Evolutionary conservation across 441 rosid species (phyloP), one percentile per base, ranked within the genome.

Genomic region (Cnidoscolus chayamansa): DNA sequence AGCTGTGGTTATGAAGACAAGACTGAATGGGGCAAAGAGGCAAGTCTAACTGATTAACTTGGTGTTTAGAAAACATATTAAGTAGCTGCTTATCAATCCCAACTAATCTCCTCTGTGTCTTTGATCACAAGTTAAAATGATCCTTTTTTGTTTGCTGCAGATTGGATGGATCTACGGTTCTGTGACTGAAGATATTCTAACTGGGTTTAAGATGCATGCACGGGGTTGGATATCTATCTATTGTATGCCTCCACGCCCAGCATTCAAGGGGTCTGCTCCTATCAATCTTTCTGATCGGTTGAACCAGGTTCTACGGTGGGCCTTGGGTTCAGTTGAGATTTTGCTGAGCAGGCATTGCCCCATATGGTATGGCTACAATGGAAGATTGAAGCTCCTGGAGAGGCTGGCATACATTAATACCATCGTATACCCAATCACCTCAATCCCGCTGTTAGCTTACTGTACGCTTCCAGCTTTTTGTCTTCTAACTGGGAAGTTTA

Each of bases 1-100:
- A 94, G 98, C 78, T 94, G 97, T 79, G 98, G 98, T 76, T 94
- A 94, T 4, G 98, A 94, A 81, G 98, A 92, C 86, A 94, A 94
- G 87, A 86, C 94, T 57, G 98, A 94, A 75, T 94, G 98, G 98
- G 98, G 98, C 67, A 94, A 94, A 83, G 98, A 94, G 98, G 98
- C 89, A n/a, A 58, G 76, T 74, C 61, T 35, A 15, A 63, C 40
- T 35, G 40, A 35, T 35, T 2, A 2, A 35, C 37, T 8, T 68
- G 68, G 54, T 70, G 70, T 68, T 63, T 63, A 1, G 61, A 13
- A 32, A 59, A 65, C 51, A 50, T 74, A 45, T 2, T 32, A 56
- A 17, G 53, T 65, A 20, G 17, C 5, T 49, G 2, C 40, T 53
- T 13, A 25, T 35, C 54, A 56, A 72, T 51, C 30, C 3, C 6